Evolutionary conservation across 2,329 filamentous ascomycete species (phyloP).

Genomic region (Claviceps monticola): DNA sequence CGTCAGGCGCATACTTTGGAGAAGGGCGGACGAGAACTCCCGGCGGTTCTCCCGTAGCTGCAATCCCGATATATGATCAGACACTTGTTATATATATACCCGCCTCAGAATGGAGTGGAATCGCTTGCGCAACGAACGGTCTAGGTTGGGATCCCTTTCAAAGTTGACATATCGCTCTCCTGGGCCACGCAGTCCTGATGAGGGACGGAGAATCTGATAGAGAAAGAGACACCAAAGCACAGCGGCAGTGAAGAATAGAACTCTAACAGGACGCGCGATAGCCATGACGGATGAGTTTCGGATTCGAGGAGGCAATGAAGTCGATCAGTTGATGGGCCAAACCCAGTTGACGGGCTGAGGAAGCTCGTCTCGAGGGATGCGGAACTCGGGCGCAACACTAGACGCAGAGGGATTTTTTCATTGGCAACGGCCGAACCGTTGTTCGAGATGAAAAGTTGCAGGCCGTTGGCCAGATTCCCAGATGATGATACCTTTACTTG

Average conservation of each 20-base stretch:
- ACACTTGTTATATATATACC: not conserved
- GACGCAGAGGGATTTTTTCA: not conserved
- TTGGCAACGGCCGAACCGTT: not conserved
- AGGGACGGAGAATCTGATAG: slow-evolving; percentile 55
- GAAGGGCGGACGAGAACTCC: slow-evolving; percentile 61
- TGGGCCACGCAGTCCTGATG: slow-evolving; percentile 29
- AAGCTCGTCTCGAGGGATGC: not conserved
- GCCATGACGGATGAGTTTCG: slow-evolving; percentile 44
- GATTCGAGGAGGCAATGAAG: not conserved
- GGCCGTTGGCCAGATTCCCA: not conserved
- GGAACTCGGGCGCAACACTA: not conserved
- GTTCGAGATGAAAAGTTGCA: not conserved
- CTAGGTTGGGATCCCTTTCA: slow-evolving; percentile 70
- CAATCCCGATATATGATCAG: slow-evolving; percentile 7
- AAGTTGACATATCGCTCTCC: slow-evolving; percentile 38
- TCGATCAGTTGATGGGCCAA: not conserved
- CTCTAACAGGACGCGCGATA: slow-evolving; percentile 71
- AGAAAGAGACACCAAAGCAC: slow-evolving; percentile 67
- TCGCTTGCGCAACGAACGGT: slow-evolving; percentile 46
- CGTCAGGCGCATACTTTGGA: slow-evolving; percentile 64
- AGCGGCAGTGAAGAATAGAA: slow-evolving; percentile 57
- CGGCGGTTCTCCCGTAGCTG: slow-evolving; percentile 73
- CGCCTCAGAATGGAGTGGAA: not conserved
- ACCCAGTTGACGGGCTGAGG: not conserved
- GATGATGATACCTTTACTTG: not conserved